Evolutionary conservation across 2,329 filamentous ascomycete species (phyloP), one percentile per base, ranked within the genome.

Genomic region (Trichoderma atroviride): DNA sequence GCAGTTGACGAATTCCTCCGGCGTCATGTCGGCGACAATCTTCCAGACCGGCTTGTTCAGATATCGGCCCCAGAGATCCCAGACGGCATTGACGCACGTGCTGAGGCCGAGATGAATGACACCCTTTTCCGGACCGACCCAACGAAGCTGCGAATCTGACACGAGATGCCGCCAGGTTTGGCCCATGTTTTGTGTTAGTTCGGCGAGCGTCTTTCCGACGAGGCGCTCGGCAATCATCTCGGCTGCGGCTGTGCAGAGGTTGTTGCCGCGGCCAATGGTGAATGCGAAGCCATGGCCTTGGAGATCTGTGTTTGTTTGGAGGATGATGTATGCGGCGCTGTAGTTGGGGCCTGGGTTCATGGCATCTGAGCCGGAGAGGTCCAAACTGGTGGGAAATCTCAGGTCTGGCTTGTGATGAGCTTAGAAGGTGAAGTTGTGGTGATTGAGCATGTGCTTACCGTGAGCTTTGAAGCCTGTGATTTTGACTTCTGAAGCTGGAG

Each of bases 291-390:
- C 92, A 76, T 96, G 92, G 19, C 92, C 92, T 1, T 86, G 85
- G 75, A 86, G 87, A 11, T 86, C 78, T 0, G 91, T 90, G 78
- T 96, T 91, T 0, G 94, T 97, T 78, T 93, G 83, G 62, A 97
- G 83, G 75, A 97, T 94, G 79, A 93, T 96, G 84, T 97, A 97
- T n/a, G 94, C 94, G 19, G 94, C 87, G 1, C 93, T 96, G 83
- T 97, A 97, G 81, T 97, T 93, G 71, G 93, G 92, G 3, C 94
- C 93, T 3, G 92, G 92, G 78, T 97, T 97, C 94, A 97, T 97
- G 77, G 94, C 94, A 87, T 97, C 94, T 13, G 93, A 96, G 76
- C 94, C 94, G n/a, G 93, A 97, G 83, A 95, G 96, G 81, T 97
- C 93, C 70, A 97, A 88, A 47, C 94, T 97, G n/a, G 94, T 97